phyloP scores from a whole-genome alignment of 805 yeast genomes.

The Danielia oregonensis region DNA sequence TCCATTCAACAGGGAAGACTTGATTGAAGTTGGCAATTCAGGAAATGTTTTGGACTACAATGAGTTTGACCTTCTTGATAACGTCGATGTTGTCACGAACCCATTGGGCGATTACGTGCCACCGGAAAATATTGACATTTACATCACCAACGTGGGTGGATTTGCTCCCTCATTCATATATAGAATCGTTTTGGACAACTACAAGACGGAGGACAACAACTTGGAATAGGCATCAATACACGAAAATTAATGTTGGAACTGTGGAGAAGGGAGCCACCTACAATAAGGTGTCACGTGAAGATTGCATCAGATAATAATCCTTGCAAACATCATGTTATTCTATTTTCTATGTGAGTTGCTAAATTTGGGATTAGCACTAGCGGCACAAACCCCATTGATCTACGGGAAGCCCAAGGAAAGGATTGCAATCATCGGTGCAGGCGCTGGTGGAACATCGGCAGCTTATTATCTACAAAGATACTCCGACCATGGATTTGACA shows the following conservation, averaged over 20 bases:
- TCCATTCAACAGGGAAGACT: constrained; percentile 80
- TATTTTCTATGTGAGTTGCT: too few species aligned
- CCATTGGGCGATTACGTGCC: constrained; percentile 88
- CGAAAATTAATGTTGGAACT: too few species aligned
- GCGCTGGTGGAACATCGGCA: constrained; percentile 49
- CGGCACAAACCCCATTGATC: not conserved
- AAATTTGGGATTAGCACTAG: not conserved
- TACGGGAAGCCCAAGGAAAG: constrained; percentile 2
- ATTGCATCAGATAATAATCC: too few species aligned
- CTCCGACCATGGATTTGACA: constrained; percentile 27
- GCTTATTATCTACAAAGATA: constrained; percentile 42
- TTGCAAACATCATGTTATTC: too few species aligned
- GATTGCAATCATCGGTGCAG: constrained; percentile 48
- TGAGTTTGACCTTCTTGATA: constrained; percentile 63
- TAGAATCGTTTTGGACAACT: constrained; percentile 91
- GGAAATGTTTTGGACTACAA: constrained; percentile 82
- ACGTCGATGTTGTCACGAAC: constrained; percentile 72
- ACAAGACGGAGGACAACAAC: constrained; percentile 76
- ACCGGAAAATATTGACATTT: constrained; percentile 92
- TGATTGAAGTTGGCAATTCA: constrained; percentile 89
- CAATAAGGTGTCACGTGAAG: too few species aligned
- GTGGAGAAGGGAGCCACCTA: too few species aligned
- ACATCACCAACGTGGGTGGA: constrained; percentile 93
- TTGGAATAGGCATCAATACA: constrained; percentile 9
- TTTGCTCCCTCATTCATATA: constrained; percentile 94